Percentiles rank a stretch among this genome's conserved stretches.
Evolutionary conservation across 768 basidiomycete species (phyloP).

Genomic region (Strobilomyces dryophilus): DNA sequence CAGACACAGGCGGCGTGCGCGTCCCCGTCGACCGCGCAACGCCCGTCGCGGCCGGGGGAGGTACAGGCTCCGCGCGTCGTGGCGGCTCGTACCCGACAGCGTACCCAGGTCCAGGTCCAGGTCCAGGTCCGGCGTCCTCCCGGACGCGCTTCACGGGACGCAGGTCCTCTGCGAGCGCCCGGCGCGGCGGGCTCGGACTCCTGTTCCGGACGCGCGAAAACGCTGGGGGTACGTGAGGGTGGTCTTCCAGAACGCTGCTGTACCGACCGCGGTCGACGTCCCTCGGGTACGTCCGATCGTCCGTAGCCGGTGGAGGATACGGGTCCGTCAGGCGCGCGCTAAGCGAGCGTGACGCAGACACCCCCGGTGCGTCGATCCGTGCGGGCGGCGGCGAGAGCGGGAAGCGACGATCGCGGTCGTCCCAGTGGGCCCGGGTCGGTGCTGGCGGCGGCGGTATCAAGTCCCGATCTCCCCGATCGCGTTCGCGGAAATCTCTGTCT

Average conservation of each 20-base stretch:
- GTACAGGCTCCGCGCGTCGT: conserved; percentile 16
- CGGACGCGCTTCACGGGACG: conserved; percentile 43
- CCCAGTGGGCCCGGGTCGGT: conserved; percentile 32
- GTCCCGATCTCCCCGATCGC: conserved; percentile 33
- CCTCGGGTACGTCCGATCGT: conserved; percentile 28
- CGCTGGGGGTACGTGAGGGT: conserved; percentile 2
- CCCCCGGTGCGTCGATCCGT: conserved; percentile 13
- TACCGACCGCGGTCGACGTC: conserved; percentile 32
- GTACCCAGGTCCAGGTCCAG: conserved; percentile 8
- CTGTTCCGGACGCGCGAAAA: conserved; percentile 43
- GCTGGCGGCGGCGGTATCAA: conserved; percentile 19
- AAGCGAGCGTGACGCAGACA: conserved; percentile 18
- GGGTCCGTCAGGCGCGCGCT: conserved; percentile 28
- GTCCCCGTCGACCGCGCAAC: conserved; percentile 11
- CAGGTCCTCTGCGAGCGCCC: conserved; percentile 33
- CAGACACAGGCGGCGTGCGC: conserved; percentile 18
- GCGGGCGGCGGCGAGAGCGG: conserved; percentile 20
- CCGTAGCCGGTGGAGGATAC: conserved; percentile 13
- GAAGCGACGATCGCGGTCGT: conserved; percentile 37
- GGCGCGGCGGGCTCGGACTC: conserved; percentile 40
- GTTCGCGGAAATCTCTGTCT: conserved; percentile 30
- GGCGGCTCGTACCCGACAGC: conserved; percentile 8
- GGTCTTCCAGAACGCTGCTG: conserved; percentile 11
- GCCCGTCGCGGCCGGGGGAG: conserved; percentile 3
- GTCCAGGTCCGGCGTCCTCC: conserved; percentile 33